These are phyloP conservation scores for Ploettnerulaceae sp. DNA, from an alignment of 2,329 filamentous ascomycete species.

Conservation along the genomic window DNA sequence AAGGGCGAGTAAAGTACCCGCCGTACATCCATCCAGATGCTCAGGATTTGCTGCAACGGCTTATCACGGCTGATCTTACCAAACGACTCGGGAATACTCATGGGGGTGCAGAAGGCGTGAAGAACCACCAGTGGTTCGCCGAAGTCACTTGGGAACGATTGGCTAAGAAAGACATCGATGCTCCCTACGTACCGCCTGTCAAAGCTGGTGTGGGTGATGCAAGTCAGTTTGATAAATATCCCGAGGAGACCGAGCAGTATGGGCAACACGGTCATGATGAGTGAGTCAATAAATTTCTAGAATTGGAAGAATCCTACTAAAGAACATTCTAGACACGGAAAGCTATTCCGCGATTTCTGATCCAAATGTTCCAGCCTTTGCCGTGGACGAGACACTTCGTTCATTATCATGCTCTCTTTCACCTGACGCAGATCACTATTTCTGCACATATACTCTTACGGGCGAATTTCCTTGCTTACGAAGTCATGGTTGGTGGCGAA, in stretches of 20 bases:
- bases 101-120: constrained; percentile 85
- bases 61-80: constrained; percentile 92
- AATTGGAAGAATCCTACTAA: background rate
- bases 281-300: constrained; percentile 53
- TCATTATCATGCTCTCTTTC: constrained; percentile 14
- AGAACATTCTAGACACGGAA: constrained; percentile 17
- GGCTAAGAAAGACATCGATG: constrained; percentile 94
- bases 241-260: constrained; percentile 93
- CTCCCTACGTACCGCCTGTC: constrained; percentile 93
- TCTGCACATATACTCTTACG: constrained; percentile 23
- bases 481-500: constrained; percentile 16
- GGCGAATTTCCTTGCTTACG: constrained; percentile 13
- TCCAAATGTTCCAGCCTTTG: background rate
- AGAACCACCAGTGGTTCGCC: constrained; percentile 92
- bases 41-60: constrained; percentile 82
- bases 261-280: constrained; percentile 74
- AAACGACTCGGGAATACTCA: constrained; percentile 94
- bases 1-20: constrained; percentile 93
- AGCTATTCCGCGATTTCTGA: constrained; percentile 25
- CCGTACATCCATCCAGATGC: constrained; percentile 93
- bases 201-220: constrained; percentile 91
- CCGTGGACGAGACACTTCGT: constrained; percentile 1
- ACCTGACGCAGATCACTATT: constrained; percentile 8
- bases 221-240: constrained; percentile 96
- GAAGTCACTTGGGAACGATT: constrained; percentile 98